A percentile compares a stretch with the other conserved stretches of the same genome.
Evolutionary conservation across 441 rosid genomes (phyloP).

Genomic region (Gossypium schwendimanii): DNA sequence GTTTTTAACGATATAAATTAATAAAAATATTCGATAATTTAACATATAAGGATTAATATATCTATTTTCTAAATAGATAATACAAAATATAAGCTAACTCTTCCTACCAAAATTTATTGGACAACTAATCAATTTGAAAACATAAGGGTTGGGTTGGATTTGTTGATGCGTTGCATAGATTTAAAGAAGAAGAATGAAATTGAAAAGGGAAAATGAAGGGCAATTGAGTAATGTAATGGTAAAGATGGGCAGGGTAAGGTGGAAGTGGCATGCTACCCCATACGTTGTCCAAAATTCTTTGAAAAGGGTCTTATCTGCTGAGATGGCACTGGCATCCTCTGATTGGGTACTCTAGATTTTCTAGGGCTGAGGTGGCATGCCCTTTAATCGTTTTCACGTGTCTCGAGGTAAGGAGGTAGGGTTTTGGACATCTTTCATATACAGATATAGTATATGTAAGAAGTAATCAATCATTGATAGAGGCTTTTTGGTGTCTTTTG

Average conservation of each 20-base stretch:
- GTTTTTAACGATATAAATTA: no score
- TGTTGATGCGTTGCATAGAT: no score
- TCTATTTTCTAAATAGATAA: no score
- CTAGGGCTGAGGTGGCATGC: slow-evolving; percentile 26
- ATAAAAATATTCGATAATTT: no score
- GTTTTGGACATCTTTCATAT: slow-evolving; percentile 1
- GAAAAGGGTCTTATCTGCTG: slow-evolving; percentile 33
- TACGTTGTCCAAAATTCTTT: slow-evolving; percentile 22
- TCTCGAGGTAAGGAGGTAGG: slow-evolving; percentile 6
- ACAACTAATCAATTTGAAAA: no score
- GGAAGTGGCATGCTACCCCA: slow-evolving; percentile 24
- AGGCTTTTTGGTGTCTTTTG: slow-evolving; percentile 28
- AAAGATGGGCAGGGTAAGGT: not conserved
- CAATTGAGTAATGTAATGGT: no score
- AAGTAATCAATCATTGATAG: slow-evolving; percentile 30
- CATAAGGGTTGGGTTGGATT: no score
- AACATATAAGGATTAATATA: no score
- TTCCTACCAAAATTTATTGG: no score
- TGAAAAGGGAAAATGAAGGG: no score
- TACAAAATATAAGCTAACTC: no score
- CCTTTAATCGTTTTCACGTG: slow-evolving; percentile 24
- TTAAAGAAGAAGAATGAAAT: no score
- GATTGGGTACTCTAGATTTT: slow-evolving; percentile 29
- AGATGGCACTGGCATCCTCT: slow-evolving; percentile 28
- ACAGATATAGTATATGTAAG: not conserved